Evolutionary conservation across 371 early-diverging fungal species (phyloP).

Genomic region (Nosema bombycis): DNA sequence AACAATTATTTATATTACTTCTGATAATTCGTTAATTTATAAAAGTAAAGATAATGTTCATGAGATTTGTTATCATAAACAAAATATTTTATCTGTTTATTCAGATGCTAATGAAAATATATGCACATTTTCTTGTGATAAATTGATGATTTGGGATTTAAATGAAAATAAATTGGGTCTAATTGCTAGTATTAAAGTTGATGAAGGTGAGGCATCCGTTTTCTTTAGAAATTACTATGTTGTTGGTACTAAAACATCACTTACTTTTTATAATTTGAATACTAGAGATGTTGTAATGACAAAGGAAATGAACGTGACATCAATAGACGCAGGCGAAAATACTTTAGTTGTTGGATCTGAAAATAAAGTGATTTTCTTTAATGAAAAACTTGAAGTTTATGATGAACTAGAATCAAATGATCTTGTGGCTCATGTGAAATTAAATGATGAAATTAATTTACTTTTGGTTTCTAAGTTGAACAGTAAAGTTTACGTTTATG

Average conservation of each 20-base stretch:
- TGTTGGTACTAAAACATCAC: constrained; percentile 6
- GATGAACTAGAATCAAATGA: constrained; percentile 47
- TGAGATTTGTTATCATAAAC: constrained; percentile 19
- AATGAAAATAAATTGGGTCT: neutral
- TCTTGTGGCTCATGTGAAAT: constrained; percentile 27
- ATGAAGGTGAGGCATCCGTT: constrained; percentile 13
- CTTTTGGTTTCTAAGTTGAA: constrained; percentile 45
- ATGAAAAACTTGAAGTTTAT: constrained; percentile 1
- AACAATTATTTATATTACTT: constrained; percentile 13
- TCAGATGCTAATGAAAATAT: constrained; percentile 20
- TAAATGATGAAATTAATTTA: constrained; percentile 40
- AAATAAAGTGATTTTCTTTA: constrained; percentile 19
- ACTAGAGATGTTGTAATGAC: constrained; percentile 5
- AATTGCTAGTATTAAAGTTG: constrained; percentile 20
- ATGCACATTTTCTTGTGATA: constrained; percentile 38
- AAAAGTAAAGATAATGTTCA: neutral
- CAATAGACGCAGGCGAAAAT: neutral
- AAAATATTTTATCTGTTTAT: constrained; percentile 9
- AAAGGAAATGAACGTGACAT: neutral
- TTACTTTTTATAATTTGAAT: constrained; percentile 28
- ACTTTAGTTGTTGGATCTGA: constrained; percentile 19
- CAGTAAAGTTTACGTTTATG: constrained; percentile 55
- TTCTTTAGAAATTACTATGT: constrained; percentile 9
- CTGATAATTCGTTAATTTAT: constrained; percentile 28
- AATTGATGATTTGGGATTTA: constrained; percentile 42